Percentiles rank a stretch among this genome's conserved stretches.
Conservation (phyloP, 768 basidiomycete species). For the Punctularia strigosozonata region DNA sequence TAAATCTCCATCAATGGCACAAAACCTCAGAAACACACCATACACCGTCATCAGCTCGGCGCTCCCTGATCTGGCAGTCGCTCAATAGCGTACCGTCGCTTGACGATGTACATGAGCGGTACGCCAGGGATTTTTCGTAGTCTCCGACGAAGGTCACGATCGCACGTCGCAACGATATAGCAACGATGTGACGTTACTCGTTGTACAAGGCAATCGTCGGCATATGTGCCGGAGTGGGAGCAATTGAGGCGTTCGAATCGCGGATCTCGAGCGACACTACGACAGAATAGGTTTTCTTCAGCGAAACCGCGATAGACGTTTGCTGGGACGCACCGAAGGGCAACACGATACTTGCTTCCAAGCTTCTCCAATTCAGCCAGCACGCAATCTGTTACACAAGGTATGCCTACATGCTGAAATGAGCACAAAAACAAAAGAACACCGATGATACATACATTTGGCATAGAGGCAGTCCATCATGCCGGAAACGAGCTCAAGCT, state of each 20-base stretch:
- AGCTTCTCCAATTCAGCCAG: constrained; percentile 98
- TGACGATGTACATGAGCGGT: constrained; percentile 95
- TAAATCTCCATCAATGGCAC: too few species aligned
- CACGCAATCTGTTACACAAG: constrained; percentile 98
- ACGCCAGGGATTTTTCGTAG: constrained; percentile 90
- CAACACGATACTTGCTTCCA: constrained; percentile 89
- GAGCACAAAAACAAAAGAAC: too few species aligned
- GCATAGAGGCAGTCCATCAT: constrained; percentile 99
- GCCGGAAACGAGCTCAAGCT: constrained; percentile 88
- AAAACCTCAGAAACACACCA: too few species aligned
- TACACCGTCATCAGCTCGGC: constrained; percentile 24
- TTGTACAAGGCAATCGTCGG: constrained; percentile 96
- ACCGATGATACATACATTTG: constrained; percentile 62
- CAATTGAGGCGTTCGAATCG: constrained; percentile 92
- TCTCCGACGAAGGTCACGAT: constrained; percentile 84
- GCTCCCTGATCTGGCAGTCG: constrained; percentile 90
- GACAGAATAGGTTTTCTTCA: constrained; percentile 4
- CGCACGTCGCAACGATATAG: constrained; percentile 96
- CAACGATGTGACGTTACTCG: constrained; percentile 92
- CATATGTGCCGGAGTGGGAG: constrained; percentile 93
- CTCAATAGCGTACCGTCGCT: constrained; percentile 87
- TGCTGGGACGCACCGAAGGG: constrained; percentile 56
- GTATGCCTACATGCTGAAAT: constrained; percentile 67
- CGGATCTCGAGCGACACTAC: constrained; percentile 93
- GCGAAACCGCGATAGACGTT: constrained; percentile 2